A percentile compares a stretch with the other conserved stretches of the same genome.
Evolutionary conservation across 257 asterid species (phyloP).

Genomic region (Solanum pinnatisectum): DNA sequence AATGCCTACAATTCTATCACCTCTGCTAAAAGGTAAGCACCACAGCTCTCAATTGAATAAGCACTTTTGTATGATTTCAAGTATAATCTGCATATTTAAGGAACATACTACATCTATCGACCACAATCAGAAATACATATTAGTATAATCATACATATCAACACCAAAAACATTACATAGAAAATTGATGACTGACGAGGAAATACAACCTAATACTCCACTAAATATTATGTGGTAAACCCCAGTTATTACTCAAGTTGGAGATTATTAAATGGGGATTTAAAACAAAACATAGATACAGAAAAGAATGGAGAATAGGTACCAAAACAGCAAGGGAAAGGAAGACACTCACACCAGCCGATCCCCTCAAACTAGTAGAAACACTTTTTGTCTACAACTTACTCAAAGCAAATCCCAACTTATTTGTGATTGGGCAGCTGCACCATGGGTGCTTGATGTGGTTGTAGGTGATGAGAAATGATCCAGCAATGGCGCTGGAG

Average conservation of each 20-base stretch:
- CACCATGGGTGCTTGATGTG: constrained; percentile 9
- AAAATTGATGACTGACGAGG: background rate
- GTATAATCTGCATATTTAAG: background rate
- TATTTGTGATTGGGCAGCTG: constrained; percentile 21
- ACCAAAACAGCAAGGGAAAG: constrained; percentile 13
- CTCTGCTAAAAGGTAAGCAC: background rate
- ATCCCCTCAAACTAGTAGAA: constrained; percentile 8
- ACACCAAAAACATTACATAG: background rate
- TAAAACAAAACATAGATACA: constrained; percentile 24
- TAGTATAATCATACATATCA: background rate
- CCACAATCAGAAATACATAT: background rate
- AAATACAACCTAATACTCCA: background rate
- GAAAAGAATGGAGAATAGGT: constrained; percentile 25
- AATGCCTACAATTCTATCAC: background rate
- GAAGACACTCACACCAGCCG: background rate
- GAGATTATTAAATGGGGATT: constrained; percentile 5
- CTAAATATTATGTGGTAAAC: background rate
- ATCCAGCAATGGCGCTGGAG: constrained; percentile 5
- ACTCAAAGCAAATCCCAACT: constrained; percentile 39
- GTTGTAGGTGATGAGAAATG: constrained; percentile 6
- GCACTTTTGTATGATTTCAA: background rate
- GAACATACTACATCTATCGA: background rate
- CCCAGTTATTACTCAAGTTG: constrained; percentile 19
- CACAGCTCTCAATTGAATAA: background rate
- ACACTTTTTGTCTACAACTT: background rate